Evolutionary conservation across 1,284 basidiomycete species (phyloP), one percentile per base, ranked within the genome.

Genomic region (Exobasidium cylindrosporum): DNA sequence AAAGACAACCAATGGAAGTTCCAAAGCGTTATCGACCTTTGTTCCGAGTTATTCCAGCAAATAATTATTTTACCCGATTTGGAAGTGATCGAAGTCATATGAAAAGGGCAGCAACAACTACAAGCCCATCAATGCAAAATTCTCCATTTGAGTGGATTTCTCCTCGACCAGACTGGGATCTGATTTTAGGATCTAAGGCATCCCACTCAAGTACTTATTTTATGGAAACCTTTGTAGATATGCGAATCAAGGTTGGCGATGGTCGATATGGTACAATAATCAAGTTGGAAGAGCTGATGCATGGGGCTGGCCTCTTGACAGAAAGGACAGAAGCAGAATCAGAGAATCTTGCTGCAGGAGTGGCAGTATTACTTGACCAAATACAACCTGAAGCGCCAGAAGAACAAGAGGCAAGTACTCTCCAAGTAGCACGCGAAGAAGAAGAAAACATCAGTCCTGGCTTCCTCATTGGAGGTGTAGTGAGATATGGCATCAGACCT

Each of bases 31-130:
- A 11, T 55, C 45, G 45, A 21, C 32, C 70, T 2, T 14, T 3
- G 14, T 66, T 72, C 32, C 56, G 70, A 11, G 21, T 66, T 10
- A 44, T 71, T 0, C 45, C 56, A 0, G 70, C 68, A 0, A 50
- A 45, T 1, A 35, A 47, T 1, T 72, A 61, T 52, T 21, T 69
- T 4, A 53, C 45, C 2, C 14, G 52, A 21, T 74, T 74, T 58
- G 66, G 69, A 0, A 70, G 68, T 54, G 72, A 74, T 61, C 58
- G 72, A 1, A 63, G 64, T 13, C 72, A 74, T 40, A 74, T 74
- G 72, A 40, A 40, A 40, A 7, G 35, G 17, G 10, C 35, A 10
- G 7, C 35, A 7, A 40, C 35, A 17, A 55, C 31, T n/a, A 32
- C 30, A 13, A 55, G 14, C 14, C 53, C 53, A 1, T 35, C 53